Conservation (phyloP, 108 stramenopile species). For the Tribonema minus region DNA sequence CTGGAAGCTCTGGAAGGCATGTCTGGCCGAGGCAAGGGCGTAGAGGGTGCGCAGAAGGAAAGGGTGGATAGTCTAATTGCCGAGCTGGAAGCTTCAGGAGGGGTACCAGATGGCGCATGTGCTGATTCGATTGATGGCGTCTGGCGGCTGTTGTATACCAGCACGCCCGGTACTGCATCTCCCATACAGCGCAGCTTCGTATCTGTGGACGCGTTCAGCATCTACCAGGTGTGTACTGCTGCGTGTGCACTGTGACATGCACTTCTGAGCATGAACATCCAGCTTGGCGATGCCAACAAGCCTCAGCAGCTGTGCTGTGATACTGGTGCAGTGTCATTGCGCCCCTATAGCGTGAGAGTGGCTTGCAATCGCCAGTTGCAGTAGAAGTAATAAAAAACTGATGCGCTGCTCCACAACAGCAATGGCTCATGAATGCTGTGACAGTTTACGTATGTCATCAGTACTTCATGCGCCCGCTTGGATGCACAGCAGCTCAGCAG, state of each 20-base stretch:
- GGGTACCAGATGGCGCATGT: constrained; percentile 9
- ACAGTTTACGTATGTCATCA: no score
- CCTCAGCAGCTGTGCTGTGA: background rate
- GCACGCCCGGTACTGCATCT: constrained; percentile 39
- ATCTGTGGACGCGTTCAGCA: constrained; percentile 20
- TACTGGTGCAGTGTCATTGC: background rate
- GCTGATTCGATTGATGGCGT: constrained; percentile 25
- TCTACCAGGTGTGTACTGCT: constrained; percentile 38
- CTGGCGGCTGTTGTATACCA: constrained; percentile 45
- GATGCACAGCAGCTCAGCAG: no score
- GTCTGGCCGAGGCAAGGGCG: constrained; percentile 20
- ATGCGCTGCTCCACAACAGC: no score
- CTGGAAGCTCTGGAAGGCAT: constrained; percentile 11
- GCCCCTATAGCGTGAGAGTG: background rate
- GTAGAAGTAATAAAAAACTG: no score
- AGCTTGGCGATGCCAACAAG: background rate
- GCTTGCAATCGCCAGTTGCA: no score
- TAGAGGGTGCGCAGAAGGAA: background rate
- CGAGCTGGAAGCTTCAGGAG: constrained; percentile 8
- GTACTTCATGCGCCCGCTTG: no score
- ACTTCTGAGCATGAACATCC: background rate
- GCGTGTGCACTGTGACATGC: background rate
- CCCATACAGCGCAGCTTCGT: constrained; percentile 47
- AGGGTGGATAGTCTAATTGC: constrained; percentile 11
- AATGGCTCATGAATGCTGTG: no score